Evolutionary conservation across 2,329 filamentous ascomycete genomes (phyloP).

Genomic region (Onygenales sp.): DNA sequence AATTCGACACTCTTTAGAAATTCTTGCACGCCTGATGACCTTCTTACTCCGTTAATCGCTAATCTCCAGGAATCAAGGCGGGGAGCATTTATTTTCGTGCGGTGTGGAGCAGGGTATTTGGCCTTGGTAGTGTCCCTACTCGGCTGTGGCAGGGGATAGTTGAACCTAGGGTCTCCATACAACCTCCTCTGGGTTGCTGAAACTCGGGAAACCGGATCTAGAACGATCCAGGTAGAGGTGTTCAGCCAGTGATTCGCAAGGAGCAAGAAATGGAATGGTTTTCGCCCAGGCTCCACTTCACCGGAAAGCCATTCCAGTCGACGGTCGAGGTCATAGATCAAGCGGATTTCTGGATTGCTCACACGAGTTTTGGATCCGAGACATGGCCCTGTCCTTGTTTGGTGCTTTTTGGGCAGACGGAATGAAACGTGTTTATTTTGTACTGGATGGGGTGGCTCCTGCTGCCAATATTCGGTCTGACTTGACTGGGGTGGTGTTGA

Average conservation of each 20-base stretch:
- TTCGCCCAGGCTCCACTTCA: constrained; percentile 30
- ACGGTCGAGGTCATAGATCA: constrained; percentile 26
- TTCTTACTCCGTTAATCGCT: constrained; percentile 27
- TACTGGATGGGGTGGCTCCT: background rate
- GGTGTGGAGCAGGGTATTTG: constrained; percentile 18
- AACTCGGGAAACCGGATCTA: constrained; percentile 29
- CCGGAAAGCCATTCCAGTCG: constrained; percentile 29
- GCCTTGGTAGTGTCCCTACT: constrained; percentile 10
- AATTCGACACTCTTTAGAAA: constrained; percentile 22
- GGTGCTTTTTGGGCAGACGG: background rate
- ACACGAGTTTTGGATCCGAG: constrained; percentile 10
- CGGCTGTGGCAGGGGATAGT: constrained; percentile 19
- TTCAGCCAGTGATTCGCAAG: constrained; percentile 36
- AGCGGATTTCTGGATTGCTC: constrained; percentile 26
- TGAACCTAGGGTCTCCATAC: constrained; percentile 28
- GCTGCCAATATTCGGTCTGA: too few relatives aligned
- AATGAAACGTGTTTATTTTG: background rate
- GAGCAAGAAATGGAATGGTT: constrained; percentile 30
- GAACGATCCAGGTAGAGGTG: constrained; percentile 29
- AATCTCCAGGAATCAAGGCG: constrained; percentile 31
- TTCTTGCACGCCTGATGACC: constrained; percentile 19
- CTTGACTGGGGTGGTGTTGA: background rate
- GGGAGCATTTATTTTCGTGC: constrained; percentile 17
- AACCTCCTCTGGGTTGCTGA: constrained; percentile 20
- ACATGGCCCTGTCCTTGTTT: background rate